Conservation (phyloP, 2,329 filamentous ascomycete species). For the Xylariaceae sp. region DNA sequence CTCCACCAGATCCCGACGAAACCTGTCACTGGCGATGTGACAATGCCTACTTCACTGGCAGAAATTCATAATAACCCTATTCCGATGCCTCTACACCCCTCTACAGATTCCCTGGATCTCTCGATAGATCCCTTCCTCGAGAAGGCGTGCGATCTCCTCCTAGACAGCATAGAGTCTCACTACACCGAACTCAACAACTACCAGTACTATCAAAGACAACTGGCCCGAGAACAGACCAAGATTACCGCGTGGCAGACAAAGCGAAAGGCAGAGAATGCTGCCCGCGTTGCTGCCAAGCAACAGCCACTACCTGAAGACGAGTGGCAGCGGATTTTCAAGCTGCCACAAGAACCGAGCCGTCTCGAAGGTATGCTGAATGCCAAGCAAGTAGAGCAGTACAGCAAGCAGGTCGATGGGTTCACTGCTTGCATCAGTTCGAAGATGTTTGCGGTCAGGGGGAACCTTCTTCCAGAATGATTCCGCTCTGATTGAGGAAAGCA, state of each 20-base stretch:
- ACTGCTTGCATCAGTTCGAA: slow-evolving; percentile 87
- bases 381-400: slow-evolving; percentile 95
- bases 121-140: slow-evolving; percentile 96
- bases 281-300: slow-evolving; percentile 81
- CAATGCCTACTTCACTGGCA: slow-evolving; percentile 72
- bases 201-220: slow-evolving; percentile 89
- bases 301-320: slow-evolving; percentile 87
- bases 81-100: slow-evolving; percentile 69
- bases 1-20: slow-evolving; percentile 81
- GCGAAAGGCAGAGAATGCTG: slow-evolving; percentile 92
- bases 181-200: slow-evolving; percentile 99
- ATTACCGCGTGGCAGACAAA: slow-evolving; percentile 95
- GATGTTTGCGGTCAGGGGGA: slow-evolving; percentile 92
- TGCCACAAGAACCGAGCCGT: slow-evolving; percentile 88
- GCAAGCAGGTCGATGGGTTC: slow-evolving; percentile 93
- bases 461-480: slow-evolving; percentile 54
- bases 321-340: slow-evolving; percentile 97
- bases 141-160: slow-evolving; percentile 93
- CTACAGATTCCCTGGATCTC: slow-evolving; percentile 83
- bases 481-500: slow-evolving; percentile 9
- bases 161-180: slow-evolving; percentile 95
- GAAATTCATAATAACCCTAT: slow-evolving; percentile 65
- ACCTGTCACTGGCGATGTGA: slow-evolving; percentile 59
- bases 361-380: slow-evolving; percentile 93
- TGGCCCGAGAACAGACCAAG: slow-evolving; percentile 91